phyloP scores from a whole-genome alignment of 2,329 filamentous ascomycete species.

The Calycina herbarum region DNA sequence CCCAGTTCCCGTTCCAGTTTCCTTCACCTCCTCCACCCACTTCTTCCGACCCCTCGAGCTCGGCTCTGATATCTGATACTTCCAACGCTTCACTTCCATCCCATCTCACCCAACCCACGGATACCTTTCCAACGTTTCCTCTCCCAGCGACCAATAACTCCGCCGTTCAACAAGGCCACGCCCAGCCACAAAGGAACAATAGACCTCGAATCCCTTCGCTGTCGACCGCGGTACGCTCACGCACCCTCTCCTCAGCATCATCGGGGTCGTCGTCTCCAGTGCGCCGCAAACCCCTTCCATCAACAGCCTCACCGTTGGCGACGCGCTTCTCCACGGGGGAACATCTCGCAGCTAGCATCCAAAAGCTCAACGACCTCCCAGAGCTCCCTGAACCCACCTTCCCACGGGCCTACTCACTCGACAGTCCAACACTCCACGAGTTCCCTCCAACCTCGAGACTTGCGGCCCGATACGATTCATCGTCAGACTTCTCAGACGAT shows the following conservation, averaged over 20 bases:
- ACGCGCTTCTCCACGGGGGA: slow-evolving; percentile 49
- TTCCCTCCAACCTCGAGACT: slow-evolving; percentile 43
- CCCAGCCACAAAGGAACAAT: slow-evolving; percentile 17
- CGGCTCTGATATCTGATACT: slow-evolving; percentile 33
- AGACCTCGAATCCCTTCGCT: slow-evolving; percentile 23
- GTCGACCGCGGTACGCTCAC: slow-evolving; percentile 27
- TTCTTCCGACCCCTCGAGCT: slow-evolving; percentile 24
- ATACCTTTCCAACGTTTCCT: slow-evolving; percentile 19
- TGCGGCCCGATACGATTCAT: slow-evolving; percentile 11
- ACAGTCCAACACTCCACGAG: slow-evolving; percentile 64
- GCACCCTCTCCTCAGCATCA: slow-evolving; percentile 29
- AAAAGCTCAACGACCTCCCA: slow-evolving; percentile 39
- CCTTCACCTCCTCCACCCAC: slow-evolving; percentile 3
- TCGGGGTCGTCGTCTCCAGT: slow-evolving; percentile 39
- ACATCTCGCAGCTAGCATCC: slow-evolving; percentile 35
- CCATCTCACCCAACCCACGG: slow-evolving; percentile 25
- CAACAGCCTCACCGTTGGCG: slow-evolving; percentile 52
- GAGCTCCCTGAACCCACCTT: slow-evolving; percentile 47
- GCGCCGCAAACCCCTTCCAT: slow-evolving; percentile 62
- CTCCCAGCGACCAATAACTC: background rate
- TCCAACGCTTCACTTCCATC: slow-evolving; percentile 34
- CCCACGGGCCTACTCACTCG: slow-evolving; percentile 54
- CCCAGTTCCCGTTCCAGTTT: background rate
- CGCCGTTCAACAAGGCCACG: slow-evolving; percentile 17
- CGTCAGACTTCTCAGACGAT: slow-evolving; percentile 10